Evolutionary conservation across 768 basidiomycete genomes (phyloP).

Genomic region (Mycena maculata): DNA sequence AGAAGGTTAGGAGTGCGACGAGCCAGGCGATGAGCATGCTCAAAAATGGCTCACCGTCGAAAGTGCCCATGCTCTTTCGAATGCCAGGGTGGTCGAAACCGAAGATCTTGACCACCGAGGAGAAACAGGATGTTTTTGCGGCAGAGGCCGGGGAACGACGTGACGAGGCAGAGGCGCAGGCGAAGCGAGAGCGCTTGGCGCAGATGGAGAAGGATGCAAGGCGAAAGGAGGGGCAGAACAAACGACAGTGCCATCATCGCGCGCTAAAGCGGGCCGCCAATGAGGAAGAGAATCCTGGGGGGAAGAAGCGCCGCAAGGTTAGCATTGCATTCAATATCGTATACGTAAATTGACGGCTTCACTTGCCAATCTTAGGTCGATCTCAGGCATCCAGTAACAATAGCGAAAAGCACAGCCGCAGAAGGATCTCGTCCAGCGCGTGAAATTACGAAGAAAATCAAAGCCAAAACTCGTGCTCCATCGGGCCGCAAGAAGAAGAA

Average conservation of each 20-base stretch:
- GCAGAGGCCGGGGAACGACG: constrained; percentile 19
- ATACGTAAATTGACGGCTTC: neutral
- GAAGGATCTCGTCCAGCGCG: constrained; percentile 24
- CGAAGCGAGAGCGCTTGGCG: neutral
- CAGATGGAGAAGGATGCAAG: neutral
- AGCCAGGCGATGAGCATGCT: neutral
- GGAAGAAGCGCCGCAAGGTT: constrained; percentile 12
- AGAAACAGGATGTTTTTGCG: constrained; percentile 10
- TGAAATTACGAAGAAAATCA: constrained; percentile 7
- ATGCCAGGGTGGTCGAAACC: constrained; percentile 21
- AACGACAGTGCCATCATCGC: constrained; percentile 13
- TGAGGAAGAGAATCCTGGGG: constrained; percentile 12
- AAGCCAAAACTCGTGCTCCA: constrained; percentile 7
- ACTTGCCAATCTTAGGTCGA: constrained; percentile 14
- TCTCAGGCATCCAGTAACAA: constrained; percentile 7
- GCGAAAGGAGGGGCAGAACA: constrained; percentile 24
- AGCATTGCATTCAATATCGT: neutral
- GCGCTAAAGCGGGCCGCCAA: neutral
- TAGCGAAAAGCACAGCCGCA: constrained; percentile 1
- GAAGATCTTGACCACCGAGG: constrained; percentile 14
- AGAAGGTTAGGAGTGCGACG: constrained; percentile 17
- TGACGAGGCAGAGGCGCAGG: neutral
- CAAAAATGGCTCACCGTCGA: constrained; percentile 13
- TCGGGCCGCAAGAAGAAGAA: constrained; percentile 19
- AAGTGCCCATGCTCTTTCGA: constrained; percentile 4